Evolutionary conservation across 805 yeast species (phyloP).

Genomic region (Wickerhamiella hasegawae): DNA sequence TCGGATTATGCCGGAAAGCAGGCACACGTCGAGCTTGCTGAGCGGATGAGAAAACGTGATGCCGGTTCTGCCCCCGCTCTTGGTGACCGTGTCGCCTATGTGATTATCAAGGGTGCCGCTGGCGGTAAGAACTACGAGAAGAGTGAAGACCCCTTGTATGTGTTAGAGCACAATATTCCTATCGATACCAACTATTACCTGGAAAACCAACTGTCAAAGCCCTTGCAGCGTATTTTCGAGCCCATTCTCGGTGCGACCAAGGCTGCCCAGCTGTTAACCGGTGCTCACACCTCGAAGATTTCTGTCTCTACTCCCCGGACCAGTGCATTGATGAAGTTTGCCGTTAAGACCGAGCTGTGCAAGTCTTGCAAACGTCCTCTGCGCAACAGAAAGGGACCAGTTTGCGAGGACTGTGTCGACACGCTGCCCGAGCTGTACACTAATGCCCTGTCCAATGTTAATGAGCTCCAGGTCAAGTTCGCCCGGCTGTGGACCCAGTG

Average conservation of each 20-base stretch:
- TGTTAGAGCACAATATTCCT: constrained; percentile 78
- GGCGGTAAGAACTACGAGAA: constrained; percentile 80
- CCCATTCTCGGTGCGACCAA: constrained; percentile 82
- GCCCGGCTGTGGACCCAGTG: constrained; percentile 95
- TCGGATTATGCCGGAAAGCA: constrained; percentile 92
- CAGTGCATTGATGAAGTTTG: constrained; percentile 85
- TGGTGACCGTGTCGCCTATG: constrained; percentile 98
- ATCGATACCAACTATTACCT: constrained; percentile 89
- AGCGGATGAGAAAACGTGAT: constrained; percentile 89
- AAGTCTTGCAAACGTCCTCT: constrained; percentile 78
- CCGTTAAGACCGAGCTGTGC: constrained; percentile 77
- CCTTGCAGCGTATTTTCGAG: constrained; percentile 81
- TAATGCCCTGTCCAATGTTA: constrained; percentile 64
- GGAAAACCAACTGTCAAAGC: constrained; percentile 85
- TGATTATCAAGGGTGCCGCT: constrained; percentile 66
- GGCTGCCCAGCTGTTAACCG: constrained; percentile 65
- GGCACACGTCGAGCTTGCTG: constrained; percentile 93
- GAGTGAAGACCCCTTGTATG: constrained; percentile 92
- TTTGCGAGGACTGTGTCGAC: constrained; percentile 60
- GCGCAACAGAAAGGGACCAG: constrained; percentile 41
- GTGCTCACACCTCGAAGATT: constrained; percentile 70
- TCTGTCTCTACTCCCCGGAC: constrained; percentile 51
- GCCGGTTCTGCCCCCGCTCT: constrained; percentile 93
- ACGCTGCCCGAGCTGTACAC: constrained; percentile 67
- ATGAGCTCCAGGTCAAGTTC: constrained; percentile 65